Conservation (phyloP, 345 rosid genomes). For the Rhizophora apiculata region DNA sequence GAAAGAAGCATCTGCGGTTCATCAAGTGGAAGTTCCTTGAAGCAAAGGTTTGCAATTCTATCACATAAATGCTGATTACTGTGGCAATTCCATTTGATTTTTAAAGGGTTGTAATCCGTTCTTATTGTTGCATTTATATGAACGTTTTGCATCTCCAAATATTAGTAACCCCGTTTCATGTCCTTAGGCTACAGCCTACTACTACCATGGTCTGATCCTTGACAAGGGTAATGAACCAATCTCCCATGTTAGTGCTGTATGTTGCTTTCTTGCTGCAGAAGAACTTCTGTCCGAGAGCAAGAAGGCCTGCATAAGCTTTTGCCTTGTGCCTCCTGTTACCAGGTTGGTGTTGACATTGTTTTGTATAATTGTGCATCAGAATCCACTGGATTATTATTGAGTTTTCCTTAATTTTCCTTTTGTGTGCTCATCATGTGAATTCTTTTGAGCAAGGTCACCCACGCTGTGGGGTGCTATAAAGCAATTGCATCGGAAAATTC, state of each 20-base stretch:
- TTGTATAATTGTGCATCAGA: not conserved
- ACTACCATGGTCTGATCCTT: constrained; percentile 81
- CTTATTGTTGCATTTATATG: not conserved
- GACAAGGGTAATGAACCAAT: constrained; percentile 83
- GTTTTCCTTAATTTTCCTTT: not conserved
- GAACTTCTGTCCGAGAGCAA: constrained; percentile 79
- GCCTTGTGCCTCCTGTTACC: constrained; percentile 70
- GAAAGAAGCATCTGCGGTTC: constrained; percentile 76
- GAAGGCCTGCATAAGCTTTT: constrained; percentile 77
- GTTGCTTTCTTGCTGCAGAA: constrained; percentile 86
- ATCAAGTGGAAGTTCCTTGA: constrained; percentile 91
- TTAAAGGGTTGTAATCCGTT: not conserved
- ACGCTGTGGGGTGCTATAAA: constrained; percentile 88
- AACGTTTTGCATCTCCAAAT: not conserved
- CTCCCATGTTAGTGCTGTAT: constrained; percentile 60
- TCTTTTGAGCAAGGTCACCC: constrained; percentile 52
- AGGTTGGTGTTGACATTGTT: constrained; percentile 46
- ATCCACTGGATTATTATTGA: not conserved
- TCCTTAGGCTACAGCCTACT: constrained; percentile 82
- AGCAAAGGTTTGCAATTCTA: constrained; percentile 63
- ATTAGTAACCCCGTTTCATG: constrained; percentile 1
- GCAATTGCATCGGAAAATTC: constrained; percentile 78
- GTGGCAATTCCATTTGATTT: not conserved
- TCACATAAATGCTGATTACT: not conserved
- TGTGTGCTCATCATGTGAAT: not conserved